Percentiles rank a stretch among this genome's conserved stretches.
Conservation (phyloP, 768 basidiomycete genomes). For the Trametes cinnabarina region DNA sequence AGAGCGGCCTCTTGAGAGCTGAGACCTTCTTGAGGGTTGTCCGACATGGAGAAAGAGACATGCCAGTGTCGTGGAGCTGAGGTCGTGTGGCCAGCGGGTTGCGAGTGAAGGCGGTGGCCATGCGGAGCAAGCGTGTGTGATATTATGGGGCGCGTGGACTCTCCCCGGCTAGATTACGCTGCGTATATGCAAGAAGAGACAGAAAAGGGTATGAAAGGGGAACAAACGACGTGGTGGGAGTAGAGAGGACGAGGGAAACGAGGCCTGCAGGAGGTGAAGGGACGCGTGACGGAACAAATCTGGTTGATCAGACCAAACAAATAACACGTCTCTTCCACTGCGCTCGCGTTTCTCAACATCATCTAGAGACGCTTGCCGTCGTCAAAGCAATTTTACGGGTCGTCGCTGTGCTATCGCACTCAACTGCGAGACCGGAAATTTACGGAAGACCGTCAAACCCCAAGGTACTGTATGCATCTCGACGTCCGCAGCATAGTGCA, state of each 20-base stretch:
- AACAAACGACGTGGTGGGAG: constrained; percentile 4
- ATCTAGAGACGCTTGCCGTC: background rate
- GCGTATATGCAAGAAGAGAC: constrained; percentile 22
- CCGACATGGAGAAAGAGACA: constrained; percentile 34
- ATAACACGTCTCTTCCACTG: constrained; percentile 16
- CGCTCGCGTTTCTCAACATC: constrained; percentile 1
- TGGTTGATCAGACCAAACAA: constrained; percentile 21
- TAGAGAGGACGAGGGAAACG: background rate
- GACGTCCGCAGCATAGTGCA: too few species aligned
- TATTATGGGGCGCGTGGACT: constrained; percentile 7
- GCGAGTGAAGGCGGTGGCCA: constrained; percentile 37
- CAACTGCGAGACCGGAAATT: too few species aligned
- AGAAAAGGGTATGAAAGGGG: background rate
- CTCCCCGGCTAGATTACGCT: constrained; percentile 1
- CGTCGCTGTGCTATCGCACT: too few species aligned
- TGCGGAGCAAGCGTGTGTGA: constrained; percentile 4
- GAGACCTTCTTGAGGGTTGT: constrained; percentile 26
- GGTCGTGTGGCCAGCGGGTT: constrained; percentile 47
- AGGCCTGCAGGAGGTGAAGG: constrained; percentile 8
- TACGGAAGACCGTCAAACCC: too few species aligned
- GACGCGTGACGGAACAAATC: constrained; percentile 18
- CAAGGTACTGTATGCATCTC: too few species aligned
- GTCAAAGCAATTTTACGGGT: too few species aligned
- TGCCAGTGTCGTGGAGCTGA: constrained; percentile 34
- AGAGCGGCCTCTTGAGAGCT: constrained; percentile 47